These are phyloP conservation scores for Podaxis pistillaris DNA, from an alignment of 768 basidiomycete genomes.

Conservation along the genomic window DNA sequence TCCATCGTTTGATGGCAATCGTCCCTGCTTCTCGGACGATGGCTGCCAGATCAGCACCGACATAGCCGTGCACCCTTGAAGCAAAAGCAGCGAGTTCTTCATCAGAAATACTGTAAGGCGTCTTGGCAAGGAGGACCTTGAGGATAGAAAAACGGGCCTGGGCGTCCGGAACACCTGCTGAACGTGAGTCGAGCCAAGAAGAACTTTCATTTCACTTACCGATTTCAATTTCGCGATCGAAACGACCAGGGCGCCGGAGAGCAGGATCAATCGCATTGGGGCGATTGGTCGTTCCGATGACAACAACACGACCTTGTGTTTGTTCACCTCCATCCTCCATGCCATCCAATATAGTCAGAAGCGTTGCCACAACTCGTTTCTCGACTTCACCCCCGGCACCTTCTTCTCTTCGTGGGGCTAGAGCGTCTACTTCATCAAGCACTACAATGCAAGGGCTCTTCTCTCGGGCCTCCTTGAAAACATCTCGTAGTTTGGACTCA, in stretches of 20 bases:
- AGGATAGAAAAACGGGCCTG: slow-evolving; percentile 85
- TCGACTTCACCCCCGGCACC: slow-evolving; percentile 93
- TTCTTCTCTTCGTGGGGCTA: slow-evolving; percentile 89
- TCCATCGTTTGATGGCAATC: slow-evolving; percentile 83
- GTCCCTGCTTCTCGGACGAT: slow-evolving; percentile 94
- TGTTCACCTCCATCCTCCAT: slow-evolving; percentile 55
- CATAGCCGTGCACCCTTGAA: slow-evolving; percentile 88
- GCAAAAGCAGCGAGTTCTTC: slow-evolving; percentile 67
- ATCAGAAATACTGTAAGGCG: slow-evolving; percentile 68
- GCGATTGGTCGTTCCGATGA: slow-evolving; percentile 94
- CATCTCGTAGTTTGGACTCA: slow-evolving; percentile 83
- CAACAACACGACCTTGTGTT: slow-evolving; percentile 68
- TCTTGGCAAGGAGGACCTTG: slow-evolving; percentile 76
- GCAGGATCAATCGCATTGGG: slow-evolving; percentile 97
- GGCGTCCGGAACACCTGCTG: slow-evolving; percentile 81
- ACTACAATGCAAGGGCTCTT: slow-evolving; percentile 92
- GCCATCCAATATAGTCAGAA: slow-evolving; percentile 94
- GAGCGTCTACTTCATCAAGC: slow-evolving; percentile 93
- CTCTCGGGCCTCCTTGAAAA: slow-evolving; percentile 81
- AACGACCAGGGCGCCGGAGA: slow-evolving; percentile 82
- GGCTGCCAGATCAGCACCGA: slow-evolving; percentile 92
- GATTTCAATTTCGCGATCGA: slow-evolving; percentile 95
- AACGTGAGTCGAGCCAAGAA: neutral
- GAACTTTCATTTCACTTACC: slow-evolving; percentile 42
- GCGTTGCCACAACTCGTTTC: slow-evolving; percentile 90